Base-by-base conservation (phyloP, 768 basidiomycete genomes). In the Cubamyces lactineus region DNA sequence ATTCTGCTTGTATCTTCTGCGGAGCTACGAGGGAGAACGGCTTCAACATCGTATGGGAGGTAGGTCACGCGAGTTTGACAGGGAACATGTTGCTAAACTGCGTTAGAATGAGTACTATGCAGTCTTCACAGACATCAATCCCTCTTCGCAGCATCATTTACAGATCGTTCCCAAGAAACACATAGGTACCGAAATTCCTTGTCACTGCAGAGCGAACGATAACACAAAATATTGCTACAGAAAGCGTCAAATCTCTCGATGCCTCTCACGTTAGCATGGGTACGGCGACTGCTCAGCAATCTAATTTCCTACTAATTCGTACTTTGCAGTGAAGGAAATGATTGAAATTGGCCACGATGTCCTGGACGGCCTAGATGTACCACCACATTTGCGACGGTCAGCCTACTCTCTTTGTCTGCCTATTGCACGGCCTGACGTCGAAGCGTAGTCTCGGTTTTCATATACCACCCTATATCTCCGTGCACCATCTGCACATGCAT, bases 401-500 rank as follows among this genome's bases (percentile, higher is more conserved):
- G 67, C 69, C 38, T 19, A 15, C n/a, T 41, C 28, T 12, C 12
- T 38, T 5, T 1, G 19, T 11, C 41, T 23, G 11, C 30, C 28
- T 11, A 51, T 21, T 24, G 16, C 34, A 3, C 21, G 23, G 8
- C 23, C 61, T 53, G 26, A 53, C 19, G 26, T 5, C 21, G 11
- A 45, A 28, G 34, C 34, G 4, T 58, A 91, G 91, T 63, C 78
- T 92, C 76, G 91, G 91, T 0, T 93, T 92, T 69, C 91, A 93
- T 70, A 89, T 92, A 55, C 88, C 91, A 0, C 91, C 91, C 0
- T 90, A 88, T 73, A 87, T 83, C 59, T 86, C 85, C 38, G 80
- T 92, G 5, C 69, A 84, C 39, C 91, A 93, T 69, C 77, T 93
- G 16, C 91, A 92, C 70, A 73, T 93, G 41, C 91, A 92, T 69